A percentile compares a stretch with the other conserved stretches of the same genome.
Conservation (phyloP, 179 eudicot genomes). For the Gypsophila paniculata region DNA sequence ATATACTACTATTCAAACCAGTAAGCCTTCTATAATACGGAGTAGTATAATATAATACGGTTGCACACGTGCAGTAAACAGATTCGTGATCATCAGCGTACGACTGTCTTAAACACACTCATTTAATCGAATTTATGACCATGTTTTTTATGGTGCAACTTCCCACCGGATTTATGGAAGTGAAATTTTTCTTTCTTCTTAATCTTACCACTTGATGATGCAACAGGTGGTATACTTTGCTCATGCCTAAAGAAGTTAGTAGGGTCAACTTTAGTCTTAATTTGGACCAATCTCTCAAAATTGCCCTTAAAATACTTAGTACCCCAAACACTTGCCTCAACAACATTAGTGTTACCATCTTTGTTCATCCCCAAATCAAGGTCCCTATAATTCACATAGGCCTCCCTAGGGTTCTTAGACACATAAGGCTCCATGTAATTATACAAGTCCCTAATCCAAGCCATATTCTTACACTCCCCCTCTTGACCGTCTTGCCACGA, state of each 20-base stretch:
- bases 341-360: conserved; percentile 24
- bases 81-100: too few species aligned
- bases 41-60: too few species aligned
- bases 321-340: conserved; percentile 46
- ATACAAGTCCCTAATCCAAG: conserved; percentile 46
- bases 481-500: conserved; percentile 34
- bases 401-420: conserved; percentile 50
- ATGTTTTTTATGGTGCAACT: conserved; percentile 25
- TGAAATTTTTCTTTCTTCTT: conserved; percentile 8
- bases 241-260: conserved; percentile 33
- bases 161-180: conserved; percentile 20
- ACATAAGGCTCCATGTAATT: conserved; percentile 49
- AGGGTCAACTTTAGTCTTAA: conserved; percentile 43
- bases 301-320: conserved; percentile 37
- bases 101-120: neutral
- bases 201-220: neutral
- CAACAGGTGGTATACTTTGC: conserved; percentile 31
- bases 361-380: conserved; percentile 47
- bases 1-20: too few species aligned
- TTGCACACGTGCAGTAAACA: too few species aligned
- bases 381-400: conserved; percentile 55
- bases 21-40: too few species aligned
- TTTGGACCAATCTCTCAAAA: conserved; percentile 36
- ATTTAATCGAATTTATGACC: neutral
- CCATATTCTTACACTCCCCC: conserved; percentile 23